Evolutionary conservation across 2,329 filamentous ascomycete species (phyloP).

Genomic region (Calonectria fujianensis): DNA sequence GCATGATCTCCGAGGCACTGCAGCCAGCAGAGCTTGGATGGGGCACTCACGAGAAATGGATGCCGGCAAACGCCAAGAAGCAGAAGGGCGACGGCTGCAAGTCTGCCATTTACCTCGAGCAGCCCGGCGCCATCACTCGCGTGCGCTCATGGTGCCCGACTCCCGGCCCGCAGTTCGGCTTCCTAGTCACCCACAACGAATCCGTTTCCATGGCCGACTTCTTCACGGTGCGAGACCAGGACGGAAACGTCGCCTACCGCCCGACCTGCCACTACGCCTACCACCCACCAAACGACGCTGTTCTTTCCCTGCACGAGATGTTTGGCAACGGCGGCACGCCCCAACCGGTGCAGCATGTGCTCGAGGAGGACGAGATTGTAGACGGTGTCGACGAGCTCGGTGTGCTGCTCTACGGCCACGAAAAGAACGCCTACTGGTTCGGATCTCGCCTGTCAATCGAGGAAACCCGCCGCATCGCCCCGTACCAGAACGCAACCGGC

Average conservation of each 20-base stretch:
- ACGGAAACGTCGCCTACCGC: conserved; percentile 5
- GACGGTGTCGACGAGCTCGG: conserved; percentile 20
- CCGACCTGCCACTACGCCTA: conserved; percentile 22
- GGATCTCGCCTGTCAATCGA: conserved; percentile 17
- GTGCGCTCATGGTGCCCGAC: conserved; percentile 21
- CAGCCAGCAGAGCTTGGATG: conserved; percentile 21
- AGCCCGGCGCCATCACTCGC: conserved; percentile 3
- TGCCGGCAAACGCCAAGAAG: conserved; percentile 7
- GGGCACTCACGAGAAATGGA: conserved; percentile 26
- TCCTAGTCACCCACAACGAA: conserved; percentile 23
- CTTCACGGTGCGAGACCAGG: conserved; percentile 17
- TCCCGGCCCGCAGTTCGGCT: conserved; percentile 10
- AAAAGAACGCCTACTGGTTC: conserved; percentile 24
- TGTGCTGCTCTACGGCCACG: conserved; percentile 13
- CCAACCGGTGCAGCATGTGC: not conserved
- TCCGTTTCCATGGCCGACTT: conserved; percentile 20
- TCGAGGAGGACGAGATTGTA: conserved; percentile 15
- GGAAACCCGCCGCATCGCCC: conserved; percentile 22
- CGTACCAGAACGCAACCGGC: conserved; percentile 18
- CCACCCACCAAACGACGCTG: conserved; percentile 17
- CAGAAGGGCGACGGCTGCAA: conserved; percentile 7
- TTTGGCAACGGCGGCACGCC: conserved; percentile 21
- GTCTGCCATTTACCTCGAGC: conserved; percentile 19
- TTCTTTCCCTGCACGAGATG: conserved; percentile 19
- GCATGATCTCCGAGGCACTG: conserved; percentile 19